Conservation (phyloP, 768 basidiomycete species). For the Tricholoma bakamatsutake region DNA sequence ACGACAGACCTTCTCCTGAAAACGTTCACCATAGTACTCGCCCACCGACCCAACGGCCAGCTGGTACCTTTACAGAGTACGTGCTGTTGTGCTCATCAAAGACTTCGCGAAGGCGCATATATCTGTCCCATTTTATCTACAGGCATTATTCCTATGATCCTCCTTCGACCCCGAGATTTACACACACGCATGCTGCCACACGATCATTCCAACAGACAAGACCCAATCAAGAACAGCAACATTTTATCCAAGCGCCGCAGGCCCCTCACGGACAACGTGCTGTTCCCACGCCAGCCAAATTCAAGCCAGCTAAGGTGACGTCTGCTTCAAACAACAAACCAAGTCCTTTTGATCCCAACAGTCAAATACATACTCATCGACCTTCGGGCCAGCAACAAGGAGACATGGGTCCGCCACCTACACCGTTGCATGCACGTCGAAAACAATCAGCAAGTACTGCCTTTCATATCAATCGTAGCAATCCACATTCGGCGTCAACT, state of each 20-base stretch:
- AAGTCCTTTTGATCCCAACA: conserved; percentile 8
- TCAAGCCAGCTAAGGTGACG: conserved; percentile 15
- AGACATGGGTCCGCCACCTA: conserved; percentile 49
- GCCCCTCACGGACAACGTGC: conserved; percentile 8
- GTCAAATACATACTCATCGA: conserved; percentile 8
- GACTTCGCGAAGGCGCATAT: conserved; percentile 13
- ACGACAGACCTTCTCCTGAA: conserved; percentile 9
- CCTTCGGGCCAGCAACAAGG: conserved; percentile 18
- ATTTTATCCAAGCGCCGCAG: conserved; percentile 8
- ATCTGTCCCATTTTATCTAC: conserved; percentile 7
- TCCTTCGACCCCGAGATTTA: conserved; percentile 36
- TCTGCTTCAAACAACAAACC: conserved; percentile 6
- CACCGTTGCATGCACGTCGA: conserved; percentile 36
- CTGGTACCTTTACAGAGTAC: conserved; percentile 23
- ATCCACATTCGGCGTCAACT: conserved; percentile 2
- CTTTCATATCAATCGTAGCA: neutral
- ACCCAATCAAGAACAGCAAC: conserved; percentile 20
- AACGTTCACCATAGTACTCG: conserved; percentile 25
- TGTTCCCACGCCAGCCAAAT: conserved; percentile 20
- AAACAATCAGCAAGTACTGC: conserved; percentile 10
- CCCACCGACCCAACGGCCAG: conserved; percentile 33
- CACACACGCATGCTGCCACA: conserved; percentile 39
- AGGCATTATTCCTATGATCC: conserved; percentile 69
- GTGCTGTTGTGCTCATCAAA: conserved; percentile 12
- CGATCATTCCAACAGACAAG: conserved; percentile 31